These are phyloP conservation scores for Botrytis squamosa DNA, from an alignment of 2,329 filamentous ascomycete genomes.

Conservation along the genomic window DNA sequence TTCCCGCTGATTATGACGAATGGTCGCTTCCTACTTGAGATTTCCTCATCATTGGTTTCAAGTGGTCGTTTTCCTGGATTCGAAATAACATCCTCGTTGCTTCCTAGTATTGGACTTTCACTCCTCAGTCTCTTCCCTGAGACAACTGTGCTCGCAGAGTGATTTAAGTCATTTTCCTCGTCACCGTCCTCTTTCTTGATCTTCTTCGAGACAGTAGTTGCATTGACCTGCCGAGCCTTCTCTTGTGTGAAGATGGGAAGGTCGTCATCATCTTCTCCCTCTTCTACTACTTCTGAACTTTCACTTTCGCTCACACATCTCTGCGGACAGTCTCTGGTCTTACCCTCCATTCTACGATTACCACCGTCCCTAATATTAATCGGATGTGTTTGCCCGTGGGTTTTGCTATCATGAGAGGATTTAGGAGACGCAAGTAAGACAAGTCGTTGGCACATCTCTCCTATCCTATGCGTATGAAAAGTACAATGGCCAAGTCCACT, in stretches of 20 bases:
- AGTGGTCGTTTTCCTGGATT: background rate
- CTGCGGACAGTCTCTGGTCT: background rate
- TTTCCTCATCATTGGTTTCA: background rate
- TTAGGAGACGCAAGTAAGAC: background rate
- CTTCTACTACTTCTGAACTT: background rate
- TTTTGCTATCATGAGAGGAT: too few relatives aligned
- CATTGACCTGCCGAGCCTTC: background rate
- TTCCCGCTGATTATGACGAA: background rate
- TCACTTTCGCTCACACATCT: background rate
- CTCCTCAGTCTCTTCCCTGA: background rate
- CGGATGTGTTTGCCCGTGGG: too few relatives aligned
- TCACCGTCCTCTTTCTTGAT: background rate
- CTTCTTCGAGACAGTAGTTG: background rate
- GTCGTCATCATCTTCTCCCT: background rate
- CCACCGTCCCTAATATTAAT: background rate
- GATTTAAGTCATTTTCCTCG: background rate
- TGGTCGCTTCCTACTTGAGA: background rate
- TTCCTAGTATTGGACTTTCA: slow-evolving; percentile 9
- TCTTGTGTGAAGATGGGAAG: background rate
- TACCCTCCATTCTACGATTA: background rate
- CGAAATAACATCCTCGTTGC: background rate
- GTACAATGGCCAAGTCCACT: slow-evolving; percentile 3
- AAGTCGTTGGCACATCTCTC: background rate
- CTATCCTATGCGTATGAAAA: slow-evolving; percentile 14
- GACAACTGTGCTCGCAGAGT: background rate